phyloP scores from a whole-genome alignment of 164 flowering plant genomes.

The Hamamelis virginiana region DNA sequence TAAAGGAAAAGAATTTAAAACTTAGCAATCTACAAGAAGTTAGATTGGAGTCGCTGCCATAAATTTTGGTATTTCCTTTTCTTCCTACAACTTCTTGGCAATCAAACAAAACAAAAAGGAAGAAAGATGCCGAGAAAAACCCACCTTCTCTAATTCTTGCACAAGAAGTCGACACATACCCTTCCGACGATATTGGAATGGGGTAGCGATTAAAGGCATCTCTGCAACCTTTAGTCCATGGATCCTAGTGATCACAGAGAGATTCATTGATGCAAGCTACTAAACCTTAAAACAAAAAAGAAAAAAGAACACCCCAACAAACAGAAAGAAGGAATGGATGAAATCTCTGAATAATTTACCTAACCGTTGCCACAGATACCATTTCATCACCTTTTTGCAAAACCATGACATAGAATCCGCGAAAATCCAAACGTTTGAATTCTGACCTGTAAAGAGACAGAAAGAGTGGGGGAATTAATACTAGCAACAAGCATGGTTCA shows the following conservation, averaged over 20 bases:
- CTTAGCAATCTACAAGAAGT: not conserved
- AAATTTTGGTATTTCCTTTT: not conserved
- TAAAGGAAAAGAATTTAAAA: not conserved
- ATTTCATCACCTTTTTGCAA: constrained; percentile 26
- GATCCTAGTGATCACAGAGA: constrained; percentile 9
- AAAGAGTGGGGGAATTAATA: not conserved
- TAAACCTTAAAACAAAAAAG: not conserved
- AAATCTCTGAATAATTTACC: constrained; percentile 15
- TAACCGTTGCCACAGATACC: constrained; percentile 31
- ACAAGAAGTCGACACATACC: constrained; percentile 34
- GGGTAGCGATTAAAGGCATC: constrained; percentile 31
- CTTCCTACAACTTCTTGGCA: not conserved
- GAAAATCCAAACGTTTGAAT: constrained; percentile 30
- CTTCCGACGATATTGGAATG: constrained; percentile 22
- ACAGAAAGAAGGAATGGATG: not conserved
- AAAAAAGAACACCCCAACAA: not conserved
- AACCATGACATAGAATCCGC: constrained; percentile 34
- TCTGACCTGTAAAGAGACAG: constrained; percentile 23
- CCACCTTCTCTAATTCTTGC: constrained; percentile 28
- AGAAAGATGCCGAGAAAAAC: not conserved
- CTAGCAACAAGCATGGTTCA: too few species aligned
- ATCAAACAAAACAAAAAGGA: not conserved
- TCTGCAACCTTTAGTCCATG: constrained; percentile 29
- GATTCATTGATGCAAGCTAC: too few species aligned
- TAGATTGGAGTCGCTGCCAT: not conserved